Conservation (phyloP, 106 monocot genomes). For the Dendrobium nobile region DNA sequence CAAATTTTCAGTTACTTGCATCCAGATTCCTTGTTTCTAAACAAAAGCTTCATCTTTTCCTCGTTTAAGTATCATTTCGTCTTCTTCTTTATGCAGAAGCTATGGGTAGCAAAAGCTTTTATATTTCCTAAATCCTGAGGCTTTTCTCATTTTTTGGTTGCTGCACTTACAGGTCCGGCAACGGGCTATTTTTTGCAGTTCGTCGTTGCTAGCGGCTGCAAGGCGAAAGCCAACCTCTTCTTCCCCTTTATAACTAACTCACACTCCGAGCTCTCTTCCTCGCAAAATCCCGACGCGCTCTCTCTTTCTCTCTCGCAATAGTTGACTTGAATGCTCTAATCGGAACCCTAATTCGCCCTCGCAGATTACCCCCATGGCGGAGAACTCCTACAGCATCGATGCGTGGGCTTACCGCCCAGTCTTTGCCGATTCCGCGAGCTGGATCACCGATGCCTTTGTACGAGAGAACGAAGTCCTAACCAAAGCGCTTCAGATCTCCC, state of each 20-base stretch:
- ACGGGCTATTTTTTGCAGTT: too few relatives aligned
- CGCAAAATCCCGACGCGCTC: neutral
- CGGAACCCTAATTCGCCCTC: neutral
- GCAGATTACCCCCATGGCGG: conserved; percentile 4
- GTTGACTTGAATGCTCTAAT: neutral
- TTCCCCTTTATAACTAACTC: neutral
- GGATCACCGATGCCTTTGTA: conserved; percentile 21
- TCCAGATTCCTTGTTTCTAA: too few relatives aligned
- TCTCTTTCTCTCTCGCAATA: neutral
- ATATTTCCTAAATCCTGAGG: too few relatives aligned
- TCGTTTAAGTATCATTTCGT: too few relatives aligned
- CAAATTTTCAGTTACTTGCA: too few relatives aligned
- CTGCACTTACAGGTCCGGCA: too few relatives aligned
- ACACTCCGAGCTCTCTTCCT: neutral
- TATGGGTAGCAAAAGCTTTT: too few relatives aligned
- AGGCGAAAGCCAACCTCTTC: neutral
- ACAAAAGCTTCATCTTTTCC: too few relatives aligned
- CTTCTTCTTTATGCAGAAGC: too few relatives aligned
- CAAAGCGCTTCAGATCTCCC: conserved; percentile 50
- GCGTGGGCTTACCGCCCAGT: conserved; percentile 18
- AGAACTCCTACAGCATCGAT: conserved; percentile 20
- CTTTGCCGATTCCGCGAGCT: conserved; percentile 4
- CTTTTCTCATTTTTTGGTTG: too few relatives aligned
- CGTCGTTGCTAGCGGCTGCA: too few relatives aligned
- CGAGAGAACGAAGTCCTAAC: conserved; percentile 50